These are phyloP conservation scores for Diutina rugosa DNA, from an alignment of 1,139 yeast species.

Conservation along the genomic window DNA sequence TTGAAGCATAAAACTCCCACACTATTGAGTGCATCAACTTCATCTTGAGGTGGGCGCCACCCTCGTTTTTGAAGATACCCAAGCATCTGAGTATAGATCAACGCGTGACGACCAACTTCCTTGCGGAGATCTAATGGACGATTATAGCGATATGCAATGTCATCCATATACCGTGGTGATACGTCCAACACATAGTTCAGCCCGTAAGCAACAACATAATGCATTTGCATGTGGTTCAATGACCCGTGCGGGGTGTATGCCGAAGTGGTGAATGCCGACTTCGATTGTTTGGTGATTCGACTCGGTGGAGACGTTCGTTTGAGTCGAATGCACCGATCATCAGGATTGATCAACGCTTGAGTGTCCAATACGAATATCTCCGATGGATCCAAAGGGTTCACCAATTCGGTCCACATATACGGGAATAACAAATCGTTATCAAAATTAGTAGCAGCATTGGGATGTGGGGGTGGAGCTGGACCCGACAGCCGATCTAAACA, in stretches of 20 bases:
- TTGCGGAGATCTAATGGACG: conserved; percentile 18
- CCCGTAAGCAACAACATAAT: conserved; percentile 17
- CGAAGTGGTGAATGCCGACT: conserved; percentile 8
- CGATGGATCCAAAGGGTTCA: conserved; percentile 17
- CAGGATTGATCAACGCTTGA: conserved; percentile 20
- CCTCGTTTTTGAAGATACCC: conserved; percentile 10
- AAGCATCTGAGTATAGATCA: conserved; percentile 15
- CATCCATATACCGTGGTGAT: conserved; percentile 21
- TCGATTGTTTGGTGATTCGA: not conserved
- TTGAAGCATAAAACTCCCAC: conserved; percentile 15
- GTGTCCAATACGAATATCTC: conserved; percentile 20
- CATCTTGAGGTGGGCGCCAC: conserved; percentile 7
- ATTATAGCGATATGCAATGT: conserved; percentile 22
- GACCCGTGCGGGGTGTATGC: conserved; percentile 15
- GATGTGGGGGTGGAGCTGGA: conserved; percentile 6
- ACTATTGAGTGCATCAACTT: conserved; percentile 12
- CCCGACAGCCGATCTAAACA: conserved; percentile 7
- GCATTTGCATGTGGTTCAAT: conserved; percentile 21
- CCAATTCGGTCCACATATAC: conserved; percentile 27
- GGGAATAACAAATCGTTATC: conserved; percentile 27
- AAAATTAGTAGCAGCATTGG: conserved; percentile 10
- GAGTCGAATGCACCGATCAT: conserved; percentile 14
- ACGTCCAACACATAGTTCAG: conserved; percentile 15
- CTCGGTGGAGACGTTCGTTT: conserved; percentile 7
- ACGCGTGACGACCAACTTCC: conserved; percentile 16